Percentiles rank a stretch among this genome's conserved stretches.
These are phyloP conservation scores for Cercospora citrullina DNA, from an alignment of 2,329 filamentous ascomycete species.

Conservation along the genomic window DNA sequence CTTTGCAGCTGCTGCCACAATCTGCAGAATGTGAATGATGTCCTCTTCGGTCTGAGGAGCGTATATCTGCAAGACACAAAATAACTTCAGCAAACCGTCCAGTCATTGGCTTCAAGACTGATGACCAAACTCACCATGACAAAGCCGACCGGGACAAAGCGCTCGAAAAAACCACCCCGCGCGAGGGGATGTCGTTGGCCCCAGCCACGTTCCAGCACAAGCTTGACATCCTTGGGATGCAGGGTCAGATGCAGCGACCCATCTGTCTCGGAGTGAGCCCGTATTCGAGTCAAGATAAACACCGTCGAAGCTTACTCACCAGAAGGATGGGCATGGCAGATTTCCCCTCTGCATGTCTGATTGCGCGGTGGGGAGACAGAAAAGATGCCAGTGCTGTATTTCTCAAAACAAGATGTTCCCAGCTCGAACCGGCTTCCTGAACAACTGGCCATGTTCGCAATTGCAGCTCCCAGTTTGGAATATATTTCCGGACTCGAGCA, in stretches of 20 bases:
- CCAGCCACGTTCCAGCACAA: conserved; percentile 75
- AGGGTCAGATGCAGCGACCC: conserved; percentile 76
- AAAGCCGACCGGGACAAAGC: conserved; percentile 73
- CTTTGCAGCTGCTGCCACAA: conserved; percentile 75
- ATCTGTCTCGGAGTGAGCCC: conserved; percentile 49
- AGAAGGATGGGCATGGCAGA: conserved; percentile 74
- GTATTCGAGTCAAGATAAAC: not conserved
- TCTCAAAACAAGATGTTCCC: conserved; percentile 72
- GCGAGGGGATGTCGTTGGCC: conserved; percentile 69
- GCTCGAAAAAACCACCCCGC: conserved; percentile 63
- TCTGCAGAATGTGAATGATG: conserved; percentile 63
- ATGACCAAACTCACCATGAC: conserved; percentile 58
- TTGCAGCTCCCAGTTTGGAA: conserved; percentile 53
- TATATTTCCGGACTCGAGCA: conserved; percentile 57
- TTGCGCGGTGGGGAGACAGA: conserved; percentile 61
- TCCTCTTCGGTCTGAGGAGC: conserved; percentile 71
- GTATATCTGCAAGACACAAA: conserved; percentile 50
- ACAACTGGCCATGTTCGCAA: conserved; percentile 53
- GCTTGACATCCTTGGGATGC: conserved; percentile 73
- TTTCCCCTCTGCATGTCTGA: conserved; percentile 73
- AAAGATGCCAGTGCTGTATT: conserved; percentile 71
- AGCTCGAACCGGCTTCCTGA: conserved; percentile 43
- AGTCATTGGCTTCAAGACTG: not conserved
- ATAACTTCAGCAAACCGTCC: not conserved
- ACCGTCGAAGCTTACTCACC: not conserved